Evolutionary conservation across 129 eudicot species (phyloP).

Genomic region (Dittrichia graveolens): DNA sequence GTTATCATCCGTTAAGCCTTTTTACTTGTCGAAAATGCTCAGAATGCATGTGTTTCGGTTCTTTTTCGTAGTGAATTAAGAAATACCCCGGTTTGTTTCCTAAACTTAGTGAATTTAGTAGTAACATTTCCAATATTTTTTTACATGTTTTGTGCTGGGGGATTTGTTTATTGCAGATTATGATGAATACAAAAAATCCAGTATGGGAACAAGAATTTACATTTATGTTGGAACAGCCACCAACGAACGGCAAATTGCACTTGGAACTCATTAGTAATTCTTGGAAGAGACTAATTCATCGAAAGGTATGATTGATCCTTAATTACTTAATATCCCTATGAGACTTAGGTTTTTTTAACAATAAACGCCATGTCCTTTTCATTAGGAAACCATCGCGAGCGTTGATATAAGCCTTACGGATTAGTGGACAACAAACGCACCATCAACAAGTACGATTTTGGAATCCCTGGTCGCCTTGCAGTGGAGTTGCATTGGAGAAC

Average conservation of each 20-base stretch:
- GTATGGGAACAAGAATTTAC: constrained; percentile 63
- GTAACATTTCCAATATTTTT: background rate
- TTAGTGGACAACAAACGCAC: constrained; percentile 52
- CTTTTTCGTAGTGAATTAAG: constrained; percentile 53
- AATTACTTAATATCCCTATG: background rate
- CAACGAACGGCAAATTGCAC: constrained; percentile 50
- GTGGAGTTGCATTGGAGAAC: constrained; percentile 74
- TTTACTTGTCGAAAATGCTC: constrained; percentile 51
- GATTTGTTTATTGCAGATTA: constrained; percentile 29
- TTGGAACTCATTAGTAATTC: constrained; percentile 57
- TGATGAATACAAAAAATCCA: constrained; percentile 63
- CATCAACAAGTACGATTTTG: constrained; percentile 49
- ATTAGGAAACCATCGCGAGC: constrained; percentile 56
- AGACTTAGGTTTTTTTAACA: background rate
- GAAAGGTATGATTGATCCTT: constrained; percentile 46
- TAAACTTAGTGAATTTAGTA: background rate
- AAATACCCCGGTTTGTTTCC: constrained; percentile 54
- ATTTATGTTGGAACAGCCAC: constrained; percentile 65
- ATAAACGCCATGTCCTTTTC: background rate
- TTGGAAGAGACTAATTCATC: constrained; percentile 47
- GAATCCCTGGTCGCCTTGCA: constrained; percentile 56
- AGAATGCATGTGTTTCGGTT: constrained; percentile 52
- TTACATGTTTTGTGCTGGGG: background rate
- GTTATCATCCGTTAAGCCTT: constrained; percentile 55
- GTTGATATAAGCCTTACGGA: constrained; percentile 54